phyloP scores from a whole-genome alignment of 495 filamentous ascomycete species.

The Penicillium lividum region DNA sequence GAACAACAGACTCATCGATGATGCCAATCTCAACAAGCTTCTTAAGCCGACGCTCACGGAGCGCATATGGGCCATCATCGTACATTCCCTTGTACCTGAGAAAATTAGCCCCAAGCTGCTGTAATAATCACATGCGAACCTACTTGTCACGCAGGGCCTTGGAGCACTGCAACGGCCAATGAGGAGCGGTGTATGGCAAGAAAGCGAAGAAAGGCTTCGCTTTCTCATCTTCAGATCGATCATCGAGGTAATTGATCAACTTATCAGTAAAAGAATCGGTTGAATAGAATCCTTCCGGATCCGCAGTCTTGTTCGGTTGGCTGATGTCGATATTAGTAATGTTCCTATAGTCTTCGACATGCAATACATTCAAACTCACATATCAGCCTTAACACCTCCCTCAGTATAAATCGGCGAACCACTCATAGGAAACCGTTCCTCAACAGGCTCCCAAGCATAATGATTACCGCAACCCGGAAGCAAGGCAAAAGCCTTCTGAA shows the following conservation, averaged over 20 bases:
- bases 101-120: neutral
- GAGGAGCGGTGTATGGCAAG: constrained; percentile 42
- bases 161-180: constrained; percentile 44
- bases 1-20: constrained; percentile 33
- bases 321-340: neutral
- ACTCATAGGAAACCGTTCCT: constrained; percentile 17
- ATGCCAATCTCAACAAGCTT: constrained; percentile 40
- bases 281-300: constrained; percentile 38
- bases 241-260: constrained; percentile 37
- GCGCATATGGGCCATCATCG: constrained; percentile 40
- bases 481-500: constrained; percentile 43
- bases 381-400: constrained; percentile 14
- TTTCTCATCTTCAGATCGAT: constrained; percentile 37
- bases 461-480: constrained; percentile 42
- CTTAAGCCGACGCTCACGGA: constrained; percentile 33
- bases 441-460: constrained; percentile 28
- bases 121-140: neutral
- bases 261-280: constrained; percentile 36
- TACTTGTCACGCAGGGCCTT: constrained; percentile 27
- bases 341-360: neutral
- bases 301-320: constrained; percentile 13
- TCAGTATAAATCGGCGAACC: constrained; percentile 18
- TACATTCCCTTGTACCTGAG: constrained; percentile 40
- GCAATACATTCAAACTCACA: constrained; percentile 9
- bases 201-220: constrained; percentile 42